Evolutionary conservation across 495 filamentous ascomycete genomes (phyloP), one percentile per base, ranked within the genome.

Genomic region (Stereocaulon alpinum): DNA sequence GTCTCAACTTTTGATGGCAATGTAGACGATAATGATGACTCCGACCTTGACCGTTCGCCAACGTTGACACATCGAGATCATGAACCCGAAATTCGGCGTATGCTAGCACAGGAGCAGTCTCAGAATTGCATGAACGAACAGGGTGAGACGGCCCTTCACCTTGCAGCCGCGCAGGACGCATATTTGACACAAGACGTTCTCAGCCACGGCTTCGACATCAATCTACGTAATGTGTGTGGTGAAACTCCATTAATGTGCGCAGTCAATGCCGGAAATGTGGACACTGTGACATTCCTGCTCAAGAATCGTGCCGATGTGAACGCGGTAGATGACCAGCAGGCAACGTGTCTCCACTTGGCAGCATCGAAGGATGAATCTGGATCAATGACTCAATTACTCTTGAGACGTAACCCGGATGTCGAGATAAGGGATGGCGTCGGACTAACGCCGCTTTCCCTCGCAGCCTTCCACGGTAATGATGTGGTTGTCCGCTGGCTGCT

Each of bases 241-340:
- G 56, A 59, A 56, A 56, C 54, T 43, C 54, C 54, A 20, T 20
- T 56, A 41, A 59, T 59, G 56, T 59, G 44, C 18, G 56, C 56
- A 4, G 56, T 59, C 56, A 59, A 30, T 53, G 50, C 30, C 29
- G 56, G 30, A 44, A 59, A 59, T 20, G 22, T 32, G 20, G 56
- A 54, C 44, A 59, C 54, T 40, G 53, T 56, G 22, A 43, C 30
- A 11, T 27, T 56, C 15, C 27, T 56, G 32, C 54, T 56, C 14
- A 56, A 56, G 12, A 43, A 40, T 40, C 32, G 27, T 43, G 54
- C 54, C 18, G 22, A 56, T 43, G 54, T 56, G 0, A 56, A 56
- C 45, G 54, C 6, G 54, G 34, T 14, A 18, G 40, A 43, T 43
- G 54, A 56, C n/a, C 32, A 56, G 11, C 32, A 40, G 32, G 18